phyloP scores from a whole-genome alignment of 345 rosid species.

The rapeseed (Brassica napus) region DNA sequence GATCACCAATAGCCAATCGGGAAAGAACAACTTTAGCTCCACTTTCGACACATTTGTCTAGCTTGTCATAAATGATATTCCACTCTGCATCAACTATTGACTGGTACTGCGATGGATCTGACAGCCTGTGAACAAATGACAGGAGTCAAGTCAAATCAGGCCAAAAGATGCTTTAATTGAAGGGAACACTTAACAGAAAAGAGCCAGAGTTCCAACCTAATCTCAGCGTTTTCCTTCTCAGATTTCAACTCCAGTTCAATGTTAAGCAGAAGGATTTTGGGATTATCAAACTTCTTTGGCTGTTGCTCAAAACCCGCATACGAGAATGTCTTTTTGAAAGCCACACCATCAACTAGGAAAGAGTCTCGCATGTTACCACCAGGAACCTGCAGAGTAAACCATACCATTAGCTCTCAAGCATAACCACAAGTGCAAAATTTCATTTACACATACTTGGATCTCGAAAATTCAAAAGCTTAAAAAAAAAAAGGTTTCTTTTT shows the following conservation, averaged over 20 bases:
- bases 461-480: neutral
- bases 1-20: constrained; percentile 96
- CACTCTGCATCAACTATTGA: constrained; percentile 99
- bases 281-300: constrained; percentile 85
- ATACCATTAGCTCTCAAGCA: constrained; percentile 14
- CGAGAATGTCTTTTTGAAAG: constrained; percentile 98
- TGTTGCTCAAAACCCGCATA: constrained; percentile 99
- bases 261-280: constrained; percentile 81
- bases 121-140: constrained; percentile 54
- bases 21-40: constrained; percentile 98
- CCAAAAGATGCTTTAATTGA: constrained; percentile 15
- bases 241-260: constrained; percentile 96
- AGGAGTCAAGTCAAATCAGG: constrained; percentile 15
- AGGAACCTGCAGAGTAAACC: constrained; percentile 63
- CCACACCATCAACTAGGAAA: constrained; percentile 95
- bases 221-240: constrained; percentile 99
- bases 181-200: neutral
- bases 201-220: constrained; percentile 53
- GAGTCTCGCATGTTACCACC: constrained; percentile 98
- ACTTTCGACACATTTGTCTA: constrained; percentile 91
- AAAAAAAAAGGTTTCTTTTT: neutral
- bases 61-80: constrained; percentile 98
- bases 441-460: too few relatives aligned
- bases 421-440: too few relatives aligned
- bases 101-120: constrained; percentile 96